Conservation (phyloP, 768 basidiomycete species). For the Panaeolus cyanescens region DNA sequence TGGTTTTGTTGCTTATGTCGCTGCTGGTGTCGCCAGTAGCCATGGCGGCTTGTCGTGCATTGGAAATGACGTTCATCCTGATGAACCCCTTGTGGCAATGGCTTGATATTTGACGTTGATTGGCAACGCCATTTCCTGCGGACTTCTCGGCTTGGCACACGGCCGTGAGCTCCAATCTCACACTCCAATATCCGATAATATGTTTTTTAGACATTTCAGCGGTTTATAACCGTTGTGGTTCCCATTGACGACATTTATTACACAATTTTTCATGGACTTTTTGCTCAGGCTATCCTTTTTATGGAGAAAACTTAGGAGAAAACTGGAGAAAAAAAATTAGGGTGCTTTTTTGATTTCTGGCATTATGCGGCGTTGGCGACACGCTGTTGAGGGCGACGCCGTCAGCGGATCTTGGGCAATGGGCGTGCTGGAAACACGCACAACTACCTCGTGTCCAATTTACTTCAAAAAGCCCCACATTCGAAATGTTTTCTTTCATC, state of each 20-base stretch:
- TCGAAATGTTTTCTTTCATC: background rate
- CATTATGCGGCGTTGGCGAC: background rate
- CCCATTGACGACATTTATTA: background rate
- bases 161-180: background rate
- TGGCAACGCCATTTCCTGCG: background rate
- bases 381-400: background rate
- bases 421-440: constrained; percentile 1
- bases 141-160: background rate
- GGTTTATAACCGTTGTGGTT: background rate
- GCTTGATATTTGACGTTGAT: background rate
- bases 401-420: background rate
- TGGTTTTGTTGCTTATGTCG: background rate
- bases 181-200: background rate
- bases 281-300: background rate
- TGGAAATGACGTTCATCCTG: background rate
- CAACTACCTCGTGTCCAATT: constrained; percentile 2
- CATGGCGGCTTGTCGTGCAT: background rate
- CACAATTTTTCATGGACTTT: background rate
- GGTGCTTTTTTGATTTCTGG: background rate
- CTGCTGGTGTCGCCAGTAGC: background rate
- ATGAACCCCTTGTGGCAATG: background rate
- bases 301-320: background rate
- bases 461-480: constrained; percentile 1
- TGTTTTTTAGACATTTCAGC: background rate
- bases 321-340: background rate